A percentile compares a stretch with the other conserved stretches of the same genome.
phyloP scores from a whole-genome alignment of 345 rosid species.

The Pseudoturritis turrita region DNA sequence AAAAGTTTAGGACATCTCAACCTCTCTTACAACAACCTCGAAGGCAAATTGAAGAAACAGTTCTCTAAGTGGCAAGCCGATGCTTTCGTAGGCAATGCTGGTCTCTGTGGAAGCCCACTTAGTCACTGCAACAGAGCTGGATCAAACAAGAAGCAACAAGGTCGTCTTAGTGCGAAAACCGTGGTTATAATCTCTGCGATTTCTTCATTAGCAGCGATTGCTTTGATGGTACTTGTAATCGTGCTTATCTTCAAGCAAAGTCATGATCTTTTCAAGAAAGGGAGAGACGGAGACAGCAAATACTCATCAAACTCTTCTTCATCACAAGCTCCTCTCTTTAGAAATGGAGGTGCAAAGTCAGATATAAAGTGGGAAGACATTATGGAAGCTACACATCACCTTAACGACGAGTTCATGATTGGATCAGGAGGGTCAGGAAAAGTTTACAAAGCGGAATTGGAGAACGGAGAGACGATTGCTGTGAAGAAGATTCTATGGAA shows the following conservation, averaged over 20 bases:
- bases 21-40: constrained; percentile 69
- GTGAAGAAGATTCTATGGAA: constrained; percentile 72
- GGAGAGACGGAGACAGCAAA: constrained; percentile 35
- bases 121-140: constrained; percentile 32
- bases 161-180: constrained; percentile 38
- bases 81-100: constrained; percentile 57
- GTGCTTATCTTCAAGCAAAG: constrained; percentile 40
- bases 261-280: constrained; percentile 35
- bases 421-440: constrained; percentile 94
- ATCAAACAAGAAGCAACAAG: constrained; percentile 24
- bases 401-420: constrained; percentile 68
- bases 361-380: constrained; percentile 78
- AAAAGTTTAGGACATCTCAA: constrained; percentile 69
- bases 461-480: constrained; percentile 57
- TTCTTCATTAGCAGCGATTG: constrained; percentile 51
- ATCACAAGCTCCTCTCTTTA: constrained; percentile 61
- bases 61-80: constrained; percentile 67
- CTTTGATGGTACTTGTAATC: constrained; percentile 46
- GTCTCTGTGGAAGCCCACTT: constrained; percentile 82
- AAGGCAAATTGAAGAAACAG: constrained; percentile 56
- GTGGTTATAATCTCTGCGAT: constrained; percentile 57
- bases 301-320: constrained; percentile 54
- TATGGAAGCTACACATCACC: constrained; percentile 72
- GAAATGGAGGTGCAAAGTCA: constrained; percentile 46
- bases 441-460: constrained; percentile 60